Percentiles rank a stretch among this genome's conserved stretches.
These are phyloP conservation scores for Xerocomus cyaneibrunnescens DNA, from an alignment of 1,284 basidiomycete genomes.

Conservation along the genomic window DNA sequence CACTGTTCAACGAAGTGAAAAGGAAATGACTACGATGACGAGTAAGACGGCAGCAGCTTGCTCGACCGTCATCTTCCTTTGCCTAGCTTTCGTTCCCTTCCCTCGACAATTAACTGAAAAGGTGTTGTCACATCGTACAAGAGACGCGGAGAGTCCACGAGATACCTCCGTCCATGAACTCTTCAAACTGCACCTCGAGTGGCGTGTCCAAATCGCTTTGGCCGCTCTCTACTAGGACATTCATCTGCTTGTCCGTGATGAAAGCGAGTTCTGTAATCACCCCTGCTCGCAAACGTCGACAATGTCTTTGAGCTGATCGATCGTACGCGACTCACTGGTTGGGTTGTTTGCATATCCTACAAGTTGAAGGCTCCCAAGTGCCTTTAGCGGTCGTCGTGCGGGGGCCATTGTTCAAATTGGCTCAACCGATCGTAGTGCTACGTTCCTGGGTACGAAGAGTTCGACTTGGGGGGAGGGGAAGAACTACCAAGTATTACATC, in stretches of 20 bases:
- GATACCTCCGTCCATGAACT: slow-evolving; percentile 31
- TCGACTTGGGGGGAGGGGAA: neutral
- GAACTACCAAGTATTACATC: neutral
- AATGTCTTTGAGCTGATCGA: neutral
- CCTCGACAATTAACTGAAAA: slow-evolving; percentile 28
- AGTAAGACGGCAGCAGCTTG: slow-evolving; percentile 28
- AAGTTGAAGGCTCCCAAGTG: slow-evolving; percentile 27
- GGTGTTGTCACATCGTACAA: neutral
- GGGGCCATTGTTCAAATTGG: slow-evolving; percentile 25
- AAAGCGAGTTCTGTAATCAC: slow-evolving; percentile 32
- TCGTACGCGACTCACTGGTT: slow-evolving; percentile 19
- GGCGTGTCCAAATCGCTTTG: slow-evolving; percentile 9
- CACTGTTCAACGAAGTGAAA: neutral
- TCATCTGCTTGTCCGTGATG: slow-evolving; percentile 19
- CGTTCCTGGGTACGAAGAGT: neutral
- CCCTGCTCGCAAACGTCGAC: slow-evolving; percentile 14
- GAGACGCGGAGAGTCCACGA: neutral
- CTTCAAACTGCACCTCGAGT: slow-evolving; percentile 24
- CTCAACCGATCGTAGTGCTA: neutral
- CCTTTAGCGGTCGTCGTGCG: slow-evolving; percentile 18
- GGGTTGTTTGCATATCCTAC: slow-evolving; percentile 28
- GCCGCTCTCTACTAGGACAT: neutral
- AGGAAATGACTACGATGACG: slow-evolving; percentile 13
- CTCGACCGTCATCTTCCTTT: slow-evolving; percentile 25
- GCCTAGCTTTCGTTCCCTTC: slow-evolving; percentile 18